These are phyloP conservation scores for Protomyces macrosporus DNA, from an alignment of 1,139 yeast species.

Conservation along the genomic window DNA sequence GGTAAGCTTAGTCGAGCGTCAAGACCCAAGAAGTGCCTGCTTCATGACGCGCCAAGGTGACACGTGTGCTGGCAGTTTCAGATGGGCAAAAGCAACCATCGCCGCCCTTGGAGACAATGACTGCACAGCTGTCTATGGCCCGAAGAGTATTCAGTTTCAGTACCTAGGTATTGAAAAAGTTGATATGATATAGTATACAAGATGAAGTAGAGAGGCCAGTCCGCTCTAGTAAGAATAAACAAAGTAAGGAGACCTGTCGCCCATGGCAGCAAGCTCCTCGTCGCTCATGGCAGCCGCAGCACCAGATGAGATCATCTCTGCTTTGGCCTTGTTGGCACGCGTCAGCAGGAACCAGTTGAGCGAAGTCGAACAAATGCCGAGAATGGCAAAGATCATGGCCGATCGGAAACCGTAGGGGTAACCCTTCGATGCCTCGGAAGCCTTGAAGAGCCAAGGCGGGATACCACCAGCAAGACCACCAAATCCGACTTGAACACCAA, in stretches of 20 bases:
- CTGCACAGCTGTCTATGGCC: too few relatives aligned
- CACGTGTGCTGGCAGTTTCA: too few relatives aligned
- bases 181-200: neutral
- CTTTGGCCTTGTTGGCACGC: slow-evolving; percentile 39
- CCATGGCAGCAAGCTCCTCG: slow-evolving; percentile 19
- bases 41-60: too few relatives aligned
- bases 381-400: slow-evolving; percentile 47
- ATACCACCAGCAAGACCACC: slow-evolving; percentile 8
- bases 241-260: slow-evolving; percentile 25
- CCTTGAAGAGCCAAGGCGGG: slow-evolving; percentile 35
- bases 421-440: slow-evolving; percentile 49
- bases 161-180: too few relatives aligned
- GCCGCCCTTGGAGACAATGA: too few relatives aligned
- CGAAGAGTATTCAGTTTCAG: too few relatives aligned
- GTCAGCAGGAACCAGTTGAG: slow-evolving; percentile 39
- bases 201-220: neutral
- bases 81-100: too few relatives aligned
- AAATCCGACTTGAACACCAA: slow-evolving; percentile 39
- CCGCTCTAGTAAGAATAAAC: neutral
- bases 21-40: too few relatives aligned
- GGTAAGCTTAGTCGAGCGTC: too few relatives aligned
- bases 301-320: slow-evolving; percentile 5
- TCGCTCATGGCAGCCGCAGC: slow-evolving; percentile 3
- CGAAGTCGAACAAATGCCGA: slow-evolving; percentile 38
- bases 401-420: slow-evolving; percentile 50